Conservation (phyloP, 1,284 basidiomycete species). For the Malassezia nana region DNA sequence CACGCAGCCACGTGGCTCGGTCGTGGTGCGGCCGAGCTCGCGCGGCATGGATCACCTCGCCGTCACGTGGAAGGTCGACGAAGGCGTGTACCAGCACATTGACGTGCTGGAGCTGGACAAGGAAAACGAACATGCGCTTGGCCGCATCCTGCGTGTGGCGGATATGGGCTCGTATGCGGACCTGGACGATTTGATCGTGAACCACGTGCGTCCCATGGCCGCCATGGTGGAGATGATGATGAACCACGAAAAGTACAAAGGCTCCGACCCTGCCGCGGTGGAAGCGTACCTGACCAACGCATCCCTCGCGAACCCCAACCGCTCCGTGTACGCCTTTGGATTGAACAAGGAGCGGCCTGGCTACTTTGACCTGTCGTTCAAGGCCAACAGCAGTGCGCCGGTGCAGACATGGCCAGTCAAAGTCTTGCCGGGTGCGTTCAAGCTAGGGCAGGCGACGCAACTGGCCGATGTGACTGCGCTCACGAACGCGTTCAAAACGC, state of each 20-base stretch:
- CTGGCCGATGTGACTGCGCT: slow-evolving; percentile 41
- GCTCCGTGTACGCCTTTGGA: slow-evolving; percentile 91
- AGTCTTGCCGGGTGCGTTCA: slow-evolving; percentile 43
- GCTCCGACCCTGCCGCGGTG: slow-evolving; percentile 71
- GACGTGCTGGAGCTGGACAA: slow-evolving; percentile 75
- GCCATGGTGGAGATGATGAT: slow-evolving; percentile 89
- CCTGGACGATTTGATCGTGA: slow-evolving; percentile 93
- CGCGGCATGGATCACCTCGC: slow-evolving; percentile 88
- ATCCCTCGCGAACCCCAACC: slow-evolving; percentile 78
- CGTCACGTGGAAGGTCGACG: slow-evolving; percentile 98
- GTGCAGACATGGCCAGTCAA: slow-evolving; percentile 49
- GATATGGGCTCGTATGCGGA: slow-evolving; percentile 74
- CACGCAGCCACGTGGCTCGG: slow-evolving; percentile 65
- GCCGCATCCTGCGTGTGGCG: slow-evolving; percentile 66
- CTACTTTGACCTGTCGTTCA: slow-evolving; percentile 85
- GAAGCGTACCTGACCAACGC: slow-evolving; percentile 39
- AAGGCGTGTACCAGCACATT: slow-evolving; percentile 91
- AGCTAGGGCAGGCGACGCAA: slow-evolving; percentile 41
- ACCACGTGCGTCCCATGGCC: slow-evolving; percentile 88
- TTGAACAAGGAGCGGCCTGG: slow-evolving; percentile 81
- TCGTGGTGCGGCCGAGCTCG: slow-evolving; percentile 85
- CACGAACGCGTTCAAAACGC: slow-evolving; percentile 47
- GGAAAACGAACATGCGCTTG: slow-evolving; percentile 61
- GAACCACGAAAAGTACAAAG: slow-evolving; percentile 91
- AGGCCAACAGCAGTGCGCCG: slow-evolving; percentile 57